Conservation (phyloP, 73 alveolate genomes). For the Effrenium voratum region DNA sequence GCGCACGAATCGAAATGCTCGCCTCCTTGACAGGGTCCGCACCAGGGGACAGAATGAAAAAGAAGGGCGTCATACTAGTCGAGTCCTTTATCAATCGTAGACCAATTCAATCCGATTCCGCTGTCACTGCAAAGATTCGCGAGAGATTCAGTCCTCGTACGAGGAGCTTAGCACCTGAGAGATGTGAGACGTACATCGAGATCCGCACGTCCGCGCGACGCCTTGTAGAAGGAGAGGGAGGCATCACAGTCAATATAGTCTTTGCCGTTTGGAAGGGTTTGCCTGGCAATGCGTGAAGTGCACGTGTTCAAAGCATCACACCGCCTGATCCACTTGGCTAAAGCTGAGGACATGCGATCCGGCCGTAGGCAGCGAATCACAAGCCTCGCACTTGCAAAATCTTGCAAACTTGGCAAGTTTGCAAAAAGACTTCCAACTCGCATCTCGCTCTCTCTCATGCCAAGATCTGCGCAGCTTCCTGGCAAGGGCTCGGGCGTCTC, state of each 20-base stretch:
- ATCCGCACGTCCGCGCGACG: conserved; percentile 4
- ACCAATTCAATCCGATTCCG: not conserved
- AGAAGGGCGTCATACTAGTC: conserved; percentile 99
- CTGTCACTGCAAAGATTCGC: not conserved
- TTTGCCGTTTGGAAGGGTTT: conserved; percentile 96
- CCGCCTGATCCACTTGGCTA: conserved; percentile 97
- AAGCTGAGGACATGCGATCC: conserved; percentile 99
- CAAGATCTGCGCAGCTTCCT: no score
- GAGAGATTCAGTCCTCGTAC: conserved; percentile 31
- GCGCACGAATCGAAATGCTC: not conserved
- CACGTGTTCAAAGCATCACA: not conserved
- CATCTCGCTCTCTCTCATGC: no score
- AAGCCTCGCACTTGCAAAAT: conserved; percentile 87
- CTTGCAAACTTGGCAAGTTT: not conserved
- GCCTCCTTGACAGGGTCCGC: conserved; percentile 99
- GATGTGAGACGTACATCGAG: not conserved
- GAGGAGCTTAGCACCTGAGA: conserved; percentile 60
- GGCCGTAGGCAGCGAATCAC: conserved; percentile 99
- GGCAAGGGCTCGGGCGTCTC: no score
- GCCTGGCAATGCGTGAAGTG: conserved; percentile 39
- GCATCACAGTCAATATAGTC: conserved; percentile 95
- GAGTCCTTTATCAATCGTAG: conserved; percentile 99
- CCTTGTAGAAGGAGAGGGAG: conserved; percentile 77
- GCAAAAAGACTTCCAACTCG: not conserved
- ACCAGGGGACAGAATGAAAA: conserved; percentile 99